A percentile compares a stretch with the other conserved stretches of the same genome.
These are phyloP conservation scores for Ceratobasidium sp. DNA, from an alignment of 1,284 basidiomycete species.

Conservation along the genomic window DNA sequence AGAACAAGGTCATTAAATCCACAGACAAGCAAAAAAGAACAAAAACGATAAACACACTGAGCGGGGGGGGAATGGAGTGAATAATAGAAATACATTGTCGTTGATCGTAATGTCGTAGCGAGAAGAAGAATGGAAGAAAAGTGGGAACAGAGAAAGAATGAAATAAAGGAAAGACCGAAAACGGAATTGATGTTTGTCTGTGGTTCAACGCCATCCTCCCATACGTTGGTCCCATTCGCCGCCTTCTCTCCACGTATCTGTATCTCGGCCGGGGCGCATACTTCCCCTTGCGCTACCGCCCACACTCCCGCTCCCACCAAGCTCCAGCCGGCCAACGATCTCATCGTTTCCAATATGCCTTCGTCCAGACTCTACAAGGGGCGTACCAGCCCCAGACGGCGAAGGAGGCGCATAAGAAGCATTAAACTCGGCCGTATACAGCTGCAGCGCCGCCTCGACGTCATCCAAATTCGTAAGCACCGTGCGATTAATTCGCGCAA, in stretches of 20 bases:
- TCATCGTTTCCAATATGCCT: constrained; percentile 26
- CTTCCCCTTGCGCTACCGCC: constrained; percentile 5
- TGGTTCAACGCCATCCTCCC: constrained; percentile 27
- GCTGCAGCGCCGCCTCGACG: constrained; percentile 22
- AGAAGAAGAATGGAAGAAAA: not conserved
- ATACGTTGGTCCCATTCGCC: constrained; percentile 31
- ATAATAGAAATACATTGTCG: constrained; percentile 8
- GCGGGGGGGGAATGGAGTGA: not conserved
- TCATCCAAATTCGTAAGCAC: constrained; percentile 23
- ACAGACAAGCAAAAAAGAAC: no score
- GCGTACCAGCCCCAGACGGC: not conserved
- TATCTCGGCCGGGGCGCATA: constrained; percentile 23
- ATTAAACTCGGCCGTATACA: constrained; percentile 17
- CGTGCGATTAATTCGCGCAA: constrained; percentile 9
- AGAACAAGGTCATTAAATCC: not conserved
- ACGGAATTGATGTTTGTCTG: not conserved
- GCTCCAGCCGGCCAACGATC: constrained; percentile 28
- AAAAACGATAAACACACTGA: not conserved
- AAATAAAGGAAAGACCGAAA: not conserved
- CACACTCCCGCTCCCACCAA: constrained; percentile 27
- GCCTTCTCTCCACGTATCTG: constrained; percentile 26
- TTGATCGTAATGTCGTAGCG: constrained; percentile 1
- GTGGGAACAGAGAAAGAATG: not conserved
- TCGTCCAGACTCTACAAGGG: not conserved
- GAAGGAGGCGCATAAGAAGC: constrained; percentile 27